These are phyloP conservation scores for Annulohypoxylon bovei DNA, from an alignment of 495 filamentous ascomycete genomes.

Conservation along the genomic window DNA sequence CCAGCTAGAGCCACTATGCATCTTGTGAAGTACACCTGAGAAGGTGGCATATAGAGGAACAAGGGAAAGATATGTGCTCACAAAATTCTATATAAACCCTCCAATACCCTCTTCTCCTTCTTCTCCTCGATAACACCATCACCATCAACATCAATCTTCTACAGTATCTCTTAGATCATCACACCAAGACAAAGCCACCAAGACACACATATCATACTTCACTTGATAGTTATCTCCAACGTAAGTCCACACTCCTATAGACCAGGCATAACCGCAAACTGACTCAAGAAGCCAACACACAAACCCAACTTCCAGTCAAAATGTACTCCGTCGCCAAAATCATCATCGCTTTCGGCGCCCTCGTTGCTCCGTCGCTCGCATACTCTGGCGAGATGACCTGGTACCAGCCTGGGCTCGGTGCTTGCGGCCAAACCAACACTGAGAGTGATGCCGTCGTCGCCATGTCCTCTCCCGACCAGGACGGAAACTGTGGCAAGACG, in stretches of 20 bases:
- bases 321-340: slow-evolving; percentile 32
- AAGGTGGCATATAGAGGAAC: neutral
- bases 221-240: neutral
- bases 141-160: neutral
- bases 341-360: slow-evolving; percentile 19
- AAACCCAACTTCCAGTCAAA: neutral
- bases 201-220: neutral
- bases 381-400: slow-evolving; percentile 58
- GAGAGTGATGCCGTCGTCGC: slow-evolving; percentile 55
- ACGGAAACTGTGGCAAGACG: slow-evolving; percentile 68
- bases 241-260: neutral
- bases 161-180: slow-evolving; percentile 10
- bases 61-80: neutral
- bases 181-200: neutral
- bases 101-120: neutral
- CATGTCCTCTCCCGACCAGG: slow-evolving; percentile 50
- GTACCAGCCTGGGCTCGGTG: slow-evolving; percentile 54
- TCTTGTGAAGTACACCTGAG: neutral
- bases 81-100: slow-evolving; percentile 11
- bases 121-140: neutral
- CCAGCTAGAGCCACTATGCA: neutral
- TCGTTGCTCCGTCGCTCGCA: slow-evolving; percentile 28
- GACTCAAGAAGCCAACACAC: neutral
- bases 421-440: slow-evolving; percentile 54
- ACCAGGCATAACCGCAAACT: neutral